phyloP scores from a whole-genome alignment of 2,329 filamentous ascomycete genomes.

The Aspergillus sp. region DNA sequence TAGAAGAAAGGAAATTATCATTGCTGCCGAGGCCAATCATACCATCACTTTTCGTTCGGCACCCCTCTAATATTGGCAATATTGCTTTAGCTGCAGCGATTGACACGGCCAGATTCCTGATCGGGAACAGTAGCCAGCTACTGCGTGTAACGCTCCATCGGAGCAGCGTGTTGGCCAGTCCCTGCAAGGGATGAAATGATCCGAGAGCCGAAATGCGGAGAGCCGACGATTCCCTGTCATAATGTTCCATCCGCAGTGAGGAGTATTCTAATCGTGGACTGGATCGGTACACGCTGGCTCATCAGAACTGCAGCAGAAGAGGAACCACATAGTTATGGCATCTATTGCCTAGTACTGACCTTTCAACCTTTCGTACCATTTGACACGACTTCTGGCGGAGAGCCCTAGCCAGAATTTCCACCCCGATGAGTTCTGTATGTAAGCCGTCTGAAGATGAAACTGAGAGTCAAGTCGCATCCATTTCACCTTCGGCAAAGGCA shows the following conservation, averaged over 20 bases:
- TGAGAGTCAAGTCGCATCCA: too few relatives aligned
- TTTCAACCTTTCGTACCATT: too few relatives aligned
- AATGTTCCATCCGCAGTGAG: too few relatives aligned
- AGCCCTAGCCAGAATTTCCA: too few relatives aligned
- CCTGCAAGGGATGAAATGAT: neutral
- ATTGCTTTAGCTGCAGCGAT: neutral
- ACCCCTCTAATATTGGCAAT: neutral
- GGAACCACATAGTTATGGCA: too few relatives aligned
- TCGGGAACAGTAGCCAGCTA: neutral
- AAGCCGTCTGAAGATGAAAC: too few relatives aligned
- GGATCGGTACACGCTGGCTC: too few relatives aligned
- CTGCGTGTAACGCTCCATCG: conserved; percentile 1
- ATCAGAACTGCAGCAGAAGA: too few relatives aligned
- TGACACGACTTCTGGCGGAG: too few relatives aligned
- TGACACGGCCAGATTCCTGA: neutral
- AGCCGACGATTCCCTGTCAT: neutral
- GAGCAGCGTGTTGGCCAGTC: neutral
- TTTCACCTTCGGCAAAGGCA: too few relatives aligned
- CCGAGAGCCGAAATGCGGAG: neutral
- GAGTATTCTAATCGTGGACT: neutral
- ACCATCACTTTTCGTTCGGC: neutral
- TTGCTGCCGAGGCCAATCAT: neutral
- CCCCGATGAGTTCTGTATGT: too few relatives aligned
- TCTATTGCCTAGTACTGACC: too few relatives aligned
- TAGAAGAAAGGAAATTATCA: neutral